A percentile compares a stretch with the other conserved stretches of the same genome.
Evolutionary conservation across 208 protist genomes (phyloP).

Genomic region (Wallacemonas sp.): DNA sequence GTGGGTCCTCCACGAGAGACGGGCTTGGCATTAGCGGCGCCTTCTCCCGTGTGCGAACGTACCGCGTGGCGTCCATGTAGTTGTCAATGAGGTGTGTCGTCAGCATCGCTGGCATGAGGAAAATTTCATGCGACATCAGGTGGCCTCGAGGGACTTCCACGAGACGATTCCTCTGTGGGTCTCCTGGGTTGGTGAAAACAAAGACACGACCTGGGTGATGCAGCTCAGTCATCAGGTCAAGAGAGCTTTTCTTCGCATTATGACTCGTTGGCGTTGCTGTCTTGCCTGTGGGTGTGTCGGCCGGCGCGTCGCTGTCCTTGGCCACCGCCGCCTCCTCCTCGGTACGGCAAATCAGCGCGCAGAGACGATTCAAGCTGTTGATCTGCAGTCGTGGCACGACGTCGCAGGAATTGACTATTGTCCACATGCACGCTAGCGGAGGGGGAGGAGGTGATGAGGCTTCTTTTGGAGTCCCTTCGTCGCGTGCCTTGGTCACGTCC

Average conservation of each 20-base stretch:
- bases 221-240: constrained; percentile 51
- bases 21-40: neutral
- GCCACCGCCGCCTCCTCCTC: neutral
- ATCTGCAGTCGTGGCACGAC: constrained; percentile 63
- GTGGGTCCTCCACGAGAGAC: neutral
- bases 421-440: constrained; percentile 30
- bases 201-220: constrained; percentile 59
- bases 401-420: constrained; percentile 54
- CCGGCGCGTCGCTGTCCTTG: neutral
- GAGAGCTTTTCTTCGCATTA: neutral
- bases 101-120: constrained; percentile 54
- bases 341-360: constrained; percentile 5
- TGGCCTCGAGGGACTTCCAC: constrained; percentile 60
- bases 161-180: constrained; percentile 38
- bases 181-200: constrained; percentile 50
- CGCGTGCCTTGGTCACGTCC: too few species aligned
- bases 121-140: constrained; percentile 51
- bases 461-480: too few species aligned
- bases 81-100: constrained; percentile 43
- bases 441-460: neutral
- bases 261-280: too few species aligned
- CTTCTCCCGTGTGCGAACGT: constrained; percentile 11
- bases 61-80: constrained; percentile 31
- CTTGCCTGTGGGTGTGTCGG: too few species aligned
- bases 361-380: constrained; percentile 60